Base-by-base conservation (phyloP, 225 moss, liverwort and hornwort species). In the Physcomitrium patens region DNA sequence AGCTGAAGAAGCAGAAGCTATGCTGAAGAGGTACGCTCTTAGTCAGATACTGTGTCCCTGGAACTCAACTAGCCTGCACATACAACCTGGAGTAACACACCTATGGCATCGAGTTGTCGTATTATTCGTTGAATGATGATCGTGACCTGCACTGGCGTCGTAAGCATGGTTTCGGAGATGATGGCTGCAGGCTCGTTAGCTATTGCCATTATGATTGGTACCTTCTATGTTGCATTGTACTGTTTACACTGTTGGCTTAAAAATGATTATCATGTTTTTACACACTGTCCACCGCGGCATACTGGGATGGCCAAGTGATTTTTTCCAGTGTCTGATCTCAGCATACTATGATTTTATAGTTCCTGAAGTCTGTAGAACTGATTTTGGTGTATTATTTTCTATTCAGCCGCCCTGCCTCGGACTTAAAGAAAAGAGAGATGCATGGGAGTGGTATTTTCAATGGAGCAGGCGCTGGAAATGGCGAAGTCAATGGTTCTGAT, bases 391-490 rank as follows among this genome's bases (percentile, higher is more conserved):
- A 8, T 17, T 13, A 3, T 18, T 57, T 31, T 57, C 8, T 19
- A 42, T 57, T 15, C 24, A 74, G 74, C 24, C 63, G 69, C 14
- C 63, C 75, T 58, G 75, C 52, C 41, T 80, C 58, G 41, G 70
- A 75, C 20, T 58, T 82, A 20, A 89, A 89, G 78, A 87, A 79
- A 54, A 87, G 82, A 64, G 92, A 92, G 73, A 87, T 92, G 87
- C 68, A 70, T 70, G 87, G 92, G 17, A 87, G 86, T 67, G 89
- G 84, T 3, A 89, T 86, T 17, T 92, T 87, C 24, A 69, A 63
- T 18, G 80, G 79, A 48, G 78, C 62, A 0, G 70, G 43, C 53
- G 58, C 69, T 3, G 74, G 59, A 44, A 47, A 74, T 53, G 70
- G 72, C 17, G 88, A 75, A 59, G 82, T 76, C 18, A 86, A 77